Base-by-base conservation (phyloP, 805 yeast species). In the Cyberlindnera americana region DNA sequence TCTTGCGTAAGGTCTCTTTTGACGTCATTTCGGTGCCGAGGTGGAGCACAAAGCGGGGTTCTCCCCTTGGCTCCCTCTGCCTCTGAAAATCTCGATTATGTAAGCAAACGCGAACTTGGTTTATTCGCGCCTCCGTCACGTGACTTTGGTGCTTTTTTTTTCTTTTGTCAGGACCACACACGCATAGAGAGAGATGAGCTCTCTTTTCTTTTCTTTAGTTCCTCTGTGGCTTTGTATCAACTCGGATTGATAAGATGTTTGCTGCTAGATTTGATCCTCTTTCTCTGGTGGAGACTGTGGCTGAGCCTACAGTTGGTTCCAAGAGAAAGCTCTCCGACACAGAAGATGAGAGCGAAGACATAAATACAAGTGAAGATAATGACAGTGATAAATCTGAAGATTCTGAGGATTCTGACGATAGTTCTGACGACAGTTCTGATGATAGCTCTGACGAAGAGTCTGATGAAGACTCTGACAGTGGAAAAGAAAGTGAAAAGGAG, bases 211-310 rank as follows among this genome's bases (percentile, higher is more conserved):
- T n/a, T 25, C 9, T 25, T 8, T 12, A 25, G 7, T 9, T 12
- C n/a, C n/a, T n/a, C n/a, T n/a, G n/a, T n/a, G n/a, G n/a, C n/a
- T n/a, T n/a, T n/a, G n/a, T n/a, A n/a, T n/a, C n/a, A n/a, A n/a
- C n/a, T n/a, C n/a, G n/a, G n/a, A n/a, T n/a, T n/a, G n/a, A n/a
- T n/a, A n/a, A n/a, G n/a, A 54, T 81, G 88, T 81, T 81, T 64
- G 84, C 83, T 8, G 72, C 74, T 13, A 66, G 87, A 56, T 81
- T 74, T 51, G 84, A 77, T 48, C 86, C 86, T 15, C 56, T 56
- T 29, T 53, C 54, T 8, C 38, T 60, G 4, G 43, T 37, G 3
- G 19, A 22, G n/a, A 47, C 38, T 9, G 39, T 19, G 1, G 31
- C 24, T 16, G 30, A 22, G 6, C 26, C 30, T n/a, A 13, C 28